phyloP scores from a whole-genome alignment of 495 filamentous ascomycete species.

The Penicillium cataractarum region DNA sequence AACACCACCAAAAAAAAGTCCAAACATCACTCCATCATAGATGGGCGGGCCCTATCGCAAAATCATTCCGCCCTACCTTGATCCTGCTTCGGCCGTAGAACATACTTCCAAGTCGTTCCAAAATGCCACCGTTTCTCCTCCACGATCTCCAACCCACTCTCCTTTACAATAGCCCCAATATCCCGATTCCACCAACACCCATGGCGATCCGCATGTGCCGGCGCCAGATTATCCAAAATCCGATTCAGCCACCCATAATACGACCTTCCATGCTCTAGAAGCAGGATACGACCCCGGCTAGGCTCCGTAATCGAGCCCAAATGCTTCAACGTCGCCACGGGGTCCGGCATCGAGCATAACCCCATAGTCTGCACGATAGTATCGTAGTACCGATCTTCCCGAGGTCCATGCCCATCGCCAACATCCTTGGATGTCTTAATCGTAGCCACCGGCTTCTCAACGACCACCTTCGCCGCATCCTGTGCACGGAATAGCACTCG shows the following conservation, averaged over 20 bases:
- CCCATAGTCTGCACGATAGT: constrained; percentile 93
- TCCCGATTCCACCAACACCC: constrained; percentile 99
- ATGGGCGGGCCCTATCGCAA: too few species aligned
- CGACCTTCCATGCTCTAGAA: constrained; percentile 91
- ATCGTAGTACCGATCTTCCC: constrained; percentile 60
- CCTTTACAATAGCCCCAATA: constrained; percentile 74
- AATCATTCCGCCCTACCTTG: constrained; percentile 13
- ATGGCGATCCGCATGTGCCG: constrained; percentile 76
- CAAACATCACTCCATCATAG: neutral
- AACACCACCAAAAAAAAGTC: neutral
- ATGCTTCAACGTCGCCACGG: constrained; percentile 65
- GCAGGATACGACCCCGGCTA: constrained; percentile 68
- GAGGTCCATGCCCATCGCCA: neutral
- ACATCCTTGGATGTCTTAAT: neutral
- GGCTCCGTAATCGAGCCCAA: constrained; percentile 47
- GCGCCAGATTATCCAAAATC: constrained; percentile 75
- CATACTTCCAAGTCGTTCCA: constrained; percentile 75
- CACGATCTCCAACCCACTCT: constrained; percentile 82
- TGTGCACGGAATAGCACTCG: constrained; percentile 48
- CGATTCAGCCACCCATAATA: constrained; percentile 77
- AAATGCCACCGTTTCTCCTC: constrained; percentile 69
- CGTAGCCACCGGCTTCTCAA: constrained; percentile 10
- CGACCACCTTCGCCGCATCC: constrained; percentile 36
- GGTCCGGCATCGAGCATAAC: constrained; percentile 81
- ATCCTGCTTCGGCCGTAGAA: constrained; percentile 51